Conservation (phyloP, 2,329 filamentous ascomycete species). For the Colletotrichum sp. region DNA sequence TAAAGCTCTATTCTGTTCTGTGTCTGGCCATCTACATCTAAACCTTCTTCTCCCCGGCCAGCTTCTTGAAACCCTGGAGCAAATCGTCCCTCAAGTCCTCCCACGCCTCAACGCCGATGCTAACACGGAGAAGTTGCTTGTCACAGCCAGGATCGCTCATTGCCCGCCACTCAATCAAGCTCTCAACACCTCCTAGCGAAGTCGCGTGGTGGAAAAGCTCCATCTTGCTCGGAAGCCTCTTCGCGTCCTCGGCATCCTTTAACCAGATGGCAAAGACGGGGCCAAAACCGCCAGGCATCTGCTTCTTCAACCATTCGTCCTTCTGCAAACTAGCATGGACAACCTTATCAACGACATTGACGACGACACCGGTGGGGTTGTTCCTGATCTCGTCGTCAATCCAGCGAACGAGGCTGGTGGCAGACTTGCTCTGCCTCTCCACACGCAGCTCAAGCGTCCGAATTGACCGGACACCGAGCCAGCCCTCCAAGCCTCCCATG, state of each 20-base stretch:
- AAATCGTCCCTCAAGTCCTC: slow-evolving; percentile 85
- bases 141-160: slow-evolving; percentile 84
- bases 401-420: slow-evolving; percentile 74
- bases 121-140: slow-evolving; percentile 75
- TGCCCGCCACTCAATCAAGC: slow-evolving; percentile 92
- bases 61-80: slow-evolving; percentile 64
- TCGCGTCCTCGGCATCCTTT: slow-evolving; percentile 65
- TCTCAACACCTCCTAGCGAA: slow-evolving; percentile 91
- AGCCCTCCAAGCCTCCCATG: slow-evolving; percentile 89
- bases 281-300: slow-evolving; percentile 92
- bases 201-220: slow-evolving; percentile 92
- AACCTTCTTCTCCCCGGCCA: slow-evolving; percentile 41
- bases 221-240: slow-evolving; percentile 76
- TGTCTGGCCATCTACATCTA: neutral
- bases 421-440: slow-evolving; percentile 74
- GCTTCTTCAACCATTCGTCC: slow-evolving; percentile 76
- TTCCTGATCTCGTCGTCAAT: slow-evolving; percentile 56
- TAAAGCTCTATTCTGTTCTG: neutral
- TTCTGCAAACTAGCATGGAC: slow-evolving; percentile 82
- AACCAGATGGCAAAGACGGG: slow-evolving; percentile 83
- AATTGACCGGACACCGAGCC: slow-evolving; percentile 87
- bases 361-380: slow-evolving; percentile 43
- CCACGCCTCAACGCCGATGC: slow-evolving; percentile 84
- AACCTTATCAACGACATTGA: slow-evolving; percentile 63
- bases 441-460: slow-evolving; percentile 87